Percentiles rank a stretch among this genome's conserved stretches.
Evolutionary conservation across 768 basidiomycete genomes (phyloP).

Genomic region (Strobilomyces dryophilus): DNA sequence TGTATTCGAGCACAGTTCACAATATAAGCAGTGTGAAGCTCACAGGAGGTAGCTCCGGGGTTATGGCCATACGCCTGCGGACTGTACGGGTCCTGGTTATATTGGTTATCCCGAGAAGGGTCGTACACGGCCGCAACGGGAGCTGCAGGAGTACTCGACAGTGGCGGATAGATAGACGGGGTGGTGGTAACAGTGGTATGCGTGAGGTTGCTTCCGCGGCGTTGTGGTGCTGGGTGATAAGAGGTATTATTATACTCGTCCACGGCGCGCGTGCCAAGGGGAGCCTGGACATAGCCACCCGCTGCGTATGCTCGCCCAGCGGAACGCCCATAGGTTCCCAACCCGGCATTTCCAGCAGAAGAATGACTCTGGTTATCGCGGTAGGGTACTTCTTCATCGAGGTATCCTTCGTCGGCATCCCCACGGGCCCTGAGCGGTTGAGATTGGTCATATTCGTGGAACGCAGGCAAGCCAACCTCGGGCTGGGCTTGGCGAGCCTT

Average conservation of each 20-base stretch:
- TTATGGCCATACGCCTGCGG: constrained; percentile 48
- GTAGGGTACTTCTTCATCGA: constrained; percentile 45
- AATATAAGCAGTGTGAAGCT: constrained; percentile 20
- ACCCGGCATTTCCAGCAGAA: constrained; percentile 17
- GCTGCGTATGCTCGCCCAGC: constrained; percentile 35
- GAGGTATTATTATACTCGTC: constrained; percentile 68
- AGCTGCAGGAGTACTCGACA: constrained; percentile 15
- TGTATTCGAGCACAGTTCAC: not conserved
- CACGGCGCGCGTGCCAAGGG: constrained; percentile 62
- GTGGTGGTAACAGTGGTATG: constrained; percentile 40
- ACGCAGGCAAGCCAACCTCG: constrained; percentile 72
- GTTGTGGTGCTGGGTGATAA: constrained; percentile 41
- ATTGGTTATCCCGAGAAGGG: constrained; percentile 16
- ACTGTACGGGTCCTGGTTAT: constrained; percentile 26
- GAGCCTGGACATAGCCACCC: constrained; percentile 64
- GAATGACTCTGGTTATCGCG: constrained; percentile 28
- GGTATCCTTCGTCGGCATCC: constrained; percentile 53
- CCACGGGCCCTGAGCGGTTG: constrained; percentile 63
- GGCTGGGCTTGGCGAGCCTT: constrained; percentile 59
- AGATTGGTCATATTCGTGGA: constrained; percentile 56
- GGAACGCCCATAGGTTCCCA: constrained; percentile 31
- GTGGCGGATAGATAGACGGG: constrained; percentile 34
- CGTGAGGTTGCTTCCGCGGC: constrained; percentile 37
- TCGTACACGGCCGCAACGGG: constrained; percentile 18
- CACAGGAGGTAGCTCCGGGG: constrained; percentile 52